phyloP scores from a whole-genome alignment of 2,329 filamentous ascomycete genomes.

The Leptodontidium sp. region DNA sequence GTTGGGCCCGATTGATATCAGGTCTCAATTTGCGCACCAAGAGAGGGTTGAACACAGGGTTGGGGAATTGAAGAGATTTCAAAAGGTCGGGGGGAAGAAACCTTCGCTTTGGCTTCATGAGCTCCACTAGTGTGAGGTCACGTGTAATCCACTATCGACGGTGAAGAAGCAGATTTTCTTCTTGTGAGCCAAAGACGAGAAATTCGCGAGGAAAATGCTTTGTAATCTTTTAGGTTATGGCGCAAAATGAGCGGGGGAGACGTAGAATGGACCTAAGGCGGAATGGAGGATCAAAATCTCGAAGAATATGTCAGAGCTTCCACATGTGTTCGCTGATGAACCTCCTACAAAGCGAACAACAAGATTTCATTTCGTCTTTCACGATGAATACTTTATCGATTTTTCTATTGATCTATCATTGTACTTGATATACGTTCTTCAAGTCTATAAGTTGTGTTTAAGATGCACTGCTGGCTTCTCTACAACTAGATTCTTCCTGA shows the following conservation, averaged over 20 bases:
- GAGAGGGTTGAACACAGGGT: conserved; percentile 25
- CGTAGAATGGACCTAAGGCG: too few species aligned
- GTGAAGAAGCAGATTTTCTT: not conserved
- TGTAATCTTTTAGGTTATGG: too few species aligned
- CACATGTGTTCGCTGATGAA: not conserved
- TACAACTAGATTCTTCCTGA: conserved; percentile 59
- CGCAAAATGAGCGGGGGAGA: not conserved
- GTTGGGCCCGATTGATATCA: conserved; percentile 30
- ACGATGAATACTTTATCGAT: not conserved
- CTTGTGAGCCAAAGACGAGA: not conserved
- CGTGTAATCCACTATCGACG: conserved; percentile 16
- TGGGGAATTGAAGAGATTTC: conserved; percentile 11
- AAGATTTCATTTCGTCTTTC: not conserved
- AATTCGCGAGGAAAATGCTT: not conserved
- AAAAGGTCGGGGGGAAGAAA: not conserved
- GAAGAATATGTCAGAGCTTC: not conserved
- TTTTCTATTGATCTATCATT: not conserved
- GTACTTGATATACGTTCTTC: too few species aligned
- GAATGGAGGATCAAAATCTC: too few species aligned
- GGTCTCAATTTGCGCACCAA: conserved; percentile 25
- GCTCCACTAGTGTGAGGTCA: conserved; percentile 21
- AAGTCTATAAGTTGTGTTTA: not conserved
- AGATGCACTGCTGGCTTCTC: conserved; percentile 33
- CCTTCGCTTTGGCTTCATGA: conserved; percentile 5
- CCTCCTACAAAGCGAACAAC: too few species aligned